Evolutionary conservation across 495 filamentous ascomycete genomes (phyloP), one percentile per base, ranked within the genome.

Genomic region (Penicillium lividum): DNA sequence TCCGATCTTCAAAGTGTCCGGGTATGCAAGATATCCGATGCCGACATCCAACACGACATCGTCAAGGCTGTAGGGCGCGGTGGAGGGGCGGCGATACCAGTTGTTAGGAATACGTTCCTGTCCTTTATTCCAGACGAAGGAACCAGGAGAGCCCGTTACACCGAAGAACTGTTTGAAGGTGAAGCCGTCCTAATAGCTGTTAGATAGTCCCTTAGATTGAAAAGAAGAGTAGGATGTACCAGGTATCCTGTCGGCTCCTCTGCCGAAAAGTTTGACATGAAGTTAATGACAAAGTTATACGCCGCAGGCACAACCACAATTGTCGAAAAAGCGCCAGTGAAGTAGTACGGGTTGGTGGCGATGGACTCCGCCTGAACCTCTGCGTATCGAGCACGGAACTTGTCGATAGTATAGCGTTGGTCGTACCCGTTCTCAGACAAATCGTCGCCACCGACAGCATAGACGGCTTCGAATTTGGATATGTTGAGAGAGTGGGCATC

Each of bases 31-130:
- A 44, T 74, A 63, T 46, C 58, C 54, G 10, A 52, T 33, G 40
- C 68, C 66, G 59, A 67, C 73, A 6, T 80, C 76, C 10, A 63
- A 31, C 34, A 70, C 66, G 29, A 66, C 43, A 7, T 52, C 45
- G 28, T 61, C 51, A 9, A 61, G 46, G 15, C 56, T 57, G 54
- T 75, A 63, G 8, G 56, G 56, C 9, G 56, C 45, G 48, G 68
- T 69, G 5, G 57, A 51, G 40, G 69, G 56, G 18, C 80, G 73
- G 18, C 71, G 73, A 61, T 84, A 83, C 80, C 77, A 84, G 55
- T 84, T 84, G 33, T 81, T 67, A 4, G 83, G 83, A 29, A 80
- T 75, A 10, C 62, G 62, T 50, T 81, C 79, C 36, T 77, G 62
- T 13, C 79, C 79, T 27, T 65, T 58, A 7, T 53, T 69, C 56